phyloP scores from a whole-genome alignment of 441 rosid species.

The Pelargonium cotyledonis region DNA sequence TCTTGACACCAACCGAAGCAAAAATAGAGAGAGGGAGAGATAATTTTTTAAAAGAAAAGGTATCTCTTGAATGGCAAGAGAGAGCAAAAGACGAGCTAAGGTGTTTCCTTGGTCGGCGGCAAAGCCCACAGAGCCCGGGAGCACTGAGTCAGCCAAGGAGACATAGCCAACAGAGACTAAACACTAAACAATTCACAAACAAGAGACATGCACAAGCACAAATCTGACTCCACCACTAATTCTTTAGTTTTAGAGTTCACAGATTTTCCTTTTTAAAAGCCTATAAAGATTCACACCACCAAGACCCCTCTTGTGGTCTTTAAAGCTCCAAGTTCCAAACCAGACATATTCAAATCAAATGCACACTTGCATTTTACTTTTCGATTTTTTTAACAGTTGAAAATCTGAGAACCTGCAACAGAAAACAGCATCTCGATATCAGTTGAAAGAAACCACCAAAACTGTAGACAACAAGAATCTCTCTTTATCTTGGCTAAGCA shows the following conservation, averaged over 20 bases:
- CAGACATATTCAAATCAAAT: conserved; percentile 7
- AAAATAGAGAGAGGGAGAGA: conserved; percentile 24
- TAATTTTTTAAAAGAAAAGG: conserved; percentile 37
- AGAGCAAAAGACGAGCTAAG: conserved; percentile 37
- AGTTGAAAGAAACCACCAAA: conserved; percentile 65
- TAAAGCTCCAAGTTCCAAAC: conserved; percentile 37
- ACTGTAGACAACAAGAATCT: conserved; percentile 80
- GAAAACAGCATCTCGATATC: conserved; percentile 84
- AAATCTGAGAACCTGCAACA: conserved; percentile 58
- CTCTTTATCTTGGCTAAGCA: conserved; percentile 18
- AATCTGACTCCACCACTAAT: conserved; percentile 53
- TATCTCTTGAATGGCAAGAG: conserved; percentile 48
- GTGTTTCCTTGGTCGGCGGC: conserved; percentile 60
- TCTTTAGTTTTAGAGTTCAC: not conserved
- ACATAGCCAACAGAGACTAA: conserved; percentile 52
- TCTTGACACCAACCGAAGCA: conserved; percentile 59
- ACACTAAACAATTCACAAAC: conserved; percentile 39
- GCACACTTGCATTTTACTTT: conserved; percentile 7
- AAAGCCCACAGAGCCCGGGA: conserved; percentile 69
- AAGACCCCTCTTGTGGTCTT: conserved; percentile 24
- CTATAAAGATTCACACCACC: conserved; percentile 30
- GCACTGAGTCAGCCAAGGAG: conserved; percentile 50
- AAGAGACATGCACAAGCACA: conserved; percentile 42
- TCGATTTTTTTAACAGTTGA: conserved; percentile 37
- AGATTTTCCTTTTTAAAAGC: too few species aligned